Evolutionary conservation across 352 stramenopile genomes (phyloP).

Genomic region (Pythium phragmiticola): DNA sequence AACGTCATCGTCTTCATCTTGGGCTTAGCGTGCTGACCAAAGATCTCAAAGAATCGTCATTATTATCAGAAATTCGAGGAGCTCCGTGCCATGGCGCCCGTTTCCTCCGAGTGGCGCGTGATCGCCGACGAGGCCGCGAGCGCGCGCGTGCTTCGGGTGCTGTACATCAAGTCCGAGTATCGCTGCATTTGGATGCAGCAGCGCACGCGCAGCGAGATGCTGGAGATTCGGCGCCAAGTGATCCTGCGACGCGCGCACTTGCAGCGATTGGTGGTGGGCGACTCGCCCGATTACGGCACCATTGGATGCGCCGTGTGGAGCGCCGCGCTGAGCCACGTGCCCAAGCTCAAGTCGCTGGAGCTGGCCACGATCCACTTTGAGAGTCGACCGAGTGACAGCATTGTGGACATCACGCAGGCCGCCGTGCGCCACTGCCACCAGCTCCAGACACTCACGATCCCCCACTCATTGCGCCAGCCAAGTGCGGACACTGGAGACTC

Average conservation of each 20-base stretch:
- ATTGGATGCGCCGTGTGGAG: background rate
- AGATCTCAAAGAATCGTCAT: conserved; percentile 8
- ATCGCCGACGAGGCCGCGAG: conserved; percentile 5
- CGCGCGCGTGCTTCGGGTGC: background rate
- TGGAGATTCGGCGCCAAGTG: conserved; percentile 4
- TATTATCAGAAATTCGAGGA: background rate
- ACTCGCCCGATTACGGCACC: background rate
- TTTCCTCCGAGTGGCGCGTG: background rate
- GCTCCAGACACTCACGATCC: conserved; percentile 1
- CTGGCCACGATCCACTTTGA: background rate
- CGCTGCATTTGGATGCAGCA: background rate
- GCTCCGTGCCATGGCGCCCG: background rate
- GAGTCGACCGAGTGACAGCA: background rate
- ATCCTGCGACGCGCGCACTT: conserved; percentile 6
- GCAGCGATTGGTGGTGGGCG: background rate
- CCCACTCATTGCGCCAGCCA: background rate
- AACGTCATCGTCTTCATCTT: conserved; percentile 1
- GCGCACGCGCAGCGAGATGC: conserved; percentile 6
- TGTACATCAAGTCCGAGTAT: background rate
- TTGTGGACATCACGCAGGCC: background rate
- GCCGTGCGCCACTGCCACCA: background rate
- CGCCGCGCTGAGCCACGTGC: conserved; percentile 9
- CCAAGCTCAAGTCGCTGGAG: conserved; percentile 5
- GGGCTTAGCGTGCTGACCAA: conserved; percentile 3
- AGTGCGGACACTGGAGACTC: background rate